Evolutionary conservation across 75 land plant genomes (phyloP), one percentile per base, ranked within the genome.

Genomic region (Adiantum capillusveneris): DNA sequence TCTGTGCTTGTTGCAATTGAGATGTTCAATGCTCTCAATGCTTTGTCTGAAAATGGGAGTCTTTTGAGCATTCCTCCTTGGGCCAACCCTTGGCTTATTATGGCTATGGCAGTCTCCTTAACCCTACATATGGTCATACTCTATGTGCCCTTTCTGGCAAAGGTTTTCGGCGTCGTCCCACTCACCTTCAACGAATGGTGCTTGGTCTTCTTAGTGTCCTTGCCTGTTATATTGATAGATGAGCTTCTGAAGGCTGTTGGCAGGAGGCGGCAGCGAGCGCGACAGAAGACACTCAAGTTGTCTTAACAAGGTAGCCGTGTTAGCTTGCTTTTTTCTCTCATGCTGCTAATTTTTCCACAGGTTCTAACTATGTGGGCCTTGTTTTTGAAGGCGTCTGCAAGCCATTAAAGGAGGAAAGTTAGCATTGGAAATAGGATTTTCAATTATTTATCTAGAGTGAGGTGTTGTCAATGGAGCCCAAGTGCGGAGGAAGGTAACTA

Each of bases 11-110:
- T 91, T 31, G 75, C 86, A 3, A 91, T 91, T 30, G 97, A 91
- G 70, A 88, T 91, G 94, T 88, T 91, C 74, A 91, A 91, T 58
- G 79, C 97, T 3, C 67, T 91, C 13, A 91, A 91, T 58, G 97
- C 97, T 11, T 81, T 90, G 1, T 91, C 97, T 3, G 97, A 91
- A 65, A 81, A 91, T 64, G 79, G 70, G 48, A 91, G 93, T 78
- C 58, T 91, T 37, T 20, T 84, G 0, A 68, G 43, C 21, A 84
- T 91, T 88, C 97, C 94, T 7, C 97, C 97, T 9, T 91, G 97
- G 97, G 75, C 58, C 29, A 91, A 91, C 53, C 97, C 93, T 20
- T 91, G 84, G 85, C 86, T 91, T 63, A 59, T 91, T 37, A 61
- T 84, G n/a, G 97, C 97, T 18, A 78, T 87, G 86, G 57, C 79